Percentiles rank a stretch among this genome's conserved stretches.
phyloP scores from a whole-genome alignment of 352 stramenopile species.

The Aphanomyces cochlioides region DNA sequence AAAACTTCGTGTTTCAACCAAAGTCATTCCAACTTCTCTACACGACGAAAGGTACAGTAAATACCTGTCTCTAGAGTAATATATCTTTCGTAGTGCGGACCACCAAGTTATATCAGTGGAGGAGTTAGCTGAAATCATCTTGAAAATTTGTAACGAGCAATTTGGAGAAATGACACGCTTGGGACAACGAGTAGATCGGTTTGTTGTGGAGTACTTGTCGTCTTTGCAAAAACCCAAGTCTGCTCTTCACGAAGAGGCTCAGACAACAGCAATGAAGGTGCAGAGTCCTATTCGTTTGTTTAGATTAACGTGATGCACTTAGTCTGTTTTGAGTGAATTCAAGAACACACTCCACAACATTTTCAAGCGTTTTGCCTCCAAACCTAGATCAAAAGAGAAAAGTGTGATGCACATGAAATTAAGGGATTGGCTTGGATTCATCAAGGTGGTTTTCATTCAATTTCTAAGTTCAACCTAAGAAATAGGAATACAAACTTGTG shows the following conservation, averaged over 20 bases:
- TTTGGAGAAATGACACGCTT: slow-evolving; percentile 51
- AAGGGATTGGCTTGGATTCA: slow-evolving; percentile 61
- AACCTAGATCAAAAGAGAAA: slow-evolving; percentile 44
- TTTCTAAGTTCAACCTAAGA: neutral
- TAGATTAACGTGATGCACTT: neutral
- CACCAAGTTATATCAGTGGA: slow-evolving; percentile 60
- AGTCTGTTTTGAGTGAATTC: slow-evolving; percentile 53
- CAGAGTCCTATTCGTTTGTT: neutral
- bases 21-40: slow-evolving; percentile 51
- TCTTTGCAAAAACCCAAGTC: slow-evolving; percentile 51
- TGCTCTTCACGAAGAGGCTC: slow-evolving; percentile 53
- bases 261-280: slow-evolving; percentile 44
- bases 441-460: slow-evolving; percentile 28
- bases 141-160: slow-evolving; percentile 76
- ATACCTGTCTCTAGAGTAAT: neutral
- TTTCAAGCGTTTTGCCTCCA: slow-evolving; percentile 70
- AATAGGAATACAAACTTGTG: slow-evolving; percentile 59
- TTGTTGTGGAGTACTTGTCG: slow-evolving; percentile 49
- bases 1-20: slow-evolving; percentile 47
- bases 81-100: slow-evolving; percentile 33
- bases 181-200: slow-evolving; percentile 59
- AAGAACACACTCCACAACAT: slow-evolving; percentile 56
- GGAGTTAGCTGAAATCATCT: slow-evolving; percentile 56
- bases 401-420: slow-evolving; percentile 30
- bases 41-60: slow-evolving; percentile 47